A percentile compares a stretch with the other conserved stretches of the same genome.
These are phyloP conservation scores for Penicillium sp. DNA, from an alignment of 2,329 filamentous ascomycete genomes.

Conservation along the genomic window DNA sequence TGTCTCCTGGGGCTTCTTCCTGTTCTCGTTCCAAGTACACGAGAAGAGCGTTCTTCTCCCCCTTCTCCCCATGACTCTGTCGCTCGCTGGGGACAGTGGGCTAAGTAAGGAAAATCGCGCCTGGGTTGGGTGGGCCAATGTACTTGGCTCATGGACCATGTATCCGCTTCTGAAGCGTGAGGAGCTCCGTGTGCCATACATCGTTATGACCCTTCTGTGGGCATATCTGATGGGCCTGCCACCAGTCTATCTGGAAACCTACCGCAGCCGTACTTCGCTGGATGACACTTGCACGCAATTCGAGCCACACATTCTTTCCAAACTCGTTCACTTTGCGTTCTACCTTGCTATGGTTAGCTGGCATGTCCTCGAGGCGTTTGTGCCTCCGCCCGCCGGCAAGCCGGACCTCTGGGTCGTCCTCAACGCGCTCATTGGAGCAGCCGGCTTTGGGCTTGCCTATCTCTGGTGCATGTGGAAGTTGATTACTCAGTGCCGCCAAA, in stretches of 20 bases:
- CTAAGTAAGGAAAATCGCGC: conserved; percentile 75
- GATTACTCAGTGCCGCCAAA: conserved; percentile 36
- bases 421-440: conserved; percentile 84
- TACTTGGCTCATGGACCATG: conserved; percentile 89
- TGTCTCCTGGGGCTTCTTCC: conserved; percentile 94
- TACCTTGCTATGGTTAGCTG: conserved; percentile 79
- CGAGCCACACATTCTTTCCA: conserved; percentile 61
- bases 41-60: conserved; percentile 96
- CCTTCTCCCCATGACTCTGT: conserved; percentile 87
- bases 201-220: conserved; percentile 84
- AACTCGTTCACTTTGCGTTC: conserved; percentile 73
- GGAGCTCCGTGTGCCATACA: conserved; percentile 81
- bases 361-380: conserved; percentile 75
- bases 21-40: conserved; percentile 97
- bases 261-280: conserved; percentile 55
- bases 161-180: conserved; percentile 88
- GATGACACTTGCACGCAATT: conserved; percentile 44
- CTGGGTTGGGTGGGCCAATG: conserved; percentile 96
- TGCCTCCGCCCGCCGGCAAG: conserved; percentile 72
- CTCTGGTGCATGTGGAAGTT: conserved; percentile 82
- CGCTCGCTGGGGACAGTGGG: conserved; percentile 78
- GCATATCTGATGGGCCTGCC: conserved; percentile 87
- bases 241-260: conserved; percentile 72
- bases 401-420: conserved; percentile 94
- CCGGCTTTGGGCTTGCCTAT: conserved; percentile 85